Percentiles rank a stretch among this genome's conserved stretches.
These are phyloP conservation scores for Porodaedalea pini DNA, from an alignment of 1,284 basidiomycete species.

Conservation along the genomic window DNA sequence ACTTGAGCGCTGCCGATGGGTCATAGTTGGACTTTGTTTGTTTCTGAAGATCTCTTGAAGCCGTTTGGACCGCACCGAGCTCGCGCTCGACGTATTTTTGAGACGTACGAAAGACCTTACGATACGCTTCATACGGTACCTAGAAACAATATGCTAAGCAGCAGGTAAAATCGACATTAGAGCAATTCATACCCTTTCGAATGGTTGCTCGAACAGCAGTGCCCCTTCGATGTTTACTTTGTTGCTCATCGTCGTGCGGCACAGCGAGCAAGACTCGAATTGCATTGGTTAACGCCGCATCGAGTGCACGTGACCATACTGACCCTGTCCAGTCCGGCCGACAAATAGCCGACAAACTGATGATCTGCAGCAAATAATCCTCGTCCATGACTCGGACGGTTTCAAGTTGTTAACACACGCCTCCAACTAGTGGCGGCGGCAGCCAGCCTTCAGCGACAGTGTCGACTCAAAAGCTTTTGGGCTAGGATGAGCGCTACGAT, in stretches of 20 bases:
- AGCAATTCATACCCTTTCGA: constrained; percentile 57
- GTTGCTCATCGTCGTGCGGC: constrained; percentile 40
- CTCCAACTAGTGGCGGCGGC: no score
- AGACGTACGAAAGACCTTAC: constrained; percentile 76
- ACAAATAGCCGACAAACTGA: no score
- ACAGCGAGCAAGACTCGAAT: neutral
- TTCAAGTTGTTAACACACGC: no score
- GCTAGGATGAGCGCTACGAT: neutral
- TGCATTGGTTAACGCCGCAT: neutral
- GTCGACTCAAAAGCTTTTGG: neutral
- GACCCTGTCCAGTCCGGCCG: no score
- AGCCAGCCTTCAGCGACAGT: neutral
- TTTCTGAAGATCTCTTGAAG: constrained; percentile 52
- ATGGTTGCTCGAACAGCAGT: constrained; percentile 86
- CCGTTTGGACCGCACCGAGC: constrained; percentile 53
- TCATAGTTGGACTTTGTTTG: constrained; percentile 39
- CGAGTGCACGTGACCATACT: no score
- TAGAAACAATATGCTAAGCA: constrained; percentile 30
- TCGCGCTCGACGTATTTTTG: constrained; percentile 82
- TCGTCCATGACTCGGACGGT: no score
- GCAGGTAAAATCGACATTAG: constrained; percentile 20
- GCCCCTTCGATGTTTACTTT: constrained; percentile 72
- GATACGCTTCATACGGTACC: constrained; percentile 86
- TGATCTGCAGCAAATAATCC: no score
- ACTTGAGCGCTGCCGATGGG: constrained; percentile 51